phyloP scores from a whole-genome alignment of 73 alveolate species.

The Paramecium biaurelia region DNA sequence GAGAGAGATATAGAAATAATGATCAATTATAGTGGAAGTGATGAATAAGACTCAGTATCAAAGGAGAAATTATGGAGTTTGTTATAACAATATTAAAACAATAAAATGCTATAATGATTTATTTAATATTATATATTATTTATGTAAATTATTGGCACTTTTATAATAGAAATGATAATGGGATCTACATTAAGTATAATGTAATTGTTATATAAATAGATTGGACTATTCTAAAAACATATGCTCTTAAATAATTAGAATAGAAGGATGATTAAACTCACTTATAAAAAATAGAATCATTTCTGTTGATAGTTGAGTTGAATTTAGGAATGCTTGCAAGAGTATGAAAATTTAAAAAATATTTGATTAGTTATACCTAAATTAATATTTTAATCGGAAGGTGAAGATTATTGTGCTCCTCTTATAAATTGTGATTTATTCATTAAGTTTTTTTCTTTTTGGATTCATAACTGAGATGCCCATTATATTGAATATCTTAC shows the following conservation, averaged over 20 bases:
- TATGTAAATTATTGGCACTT: background rate
- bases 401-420: background rate
- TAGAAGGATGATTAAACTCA: background rate
- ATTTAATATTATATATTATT: background rate
- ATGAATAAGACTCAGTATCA: background rate
- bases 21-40: conserved; percentile 18
- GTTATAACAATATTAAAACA: background rate
- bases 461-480: background rate
- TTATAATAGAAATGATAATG: background rate
- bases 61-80: background rate
- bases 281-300: background rate
- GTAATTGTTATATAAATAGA: background rate
- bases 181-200: background rate
- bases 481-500: background rate
- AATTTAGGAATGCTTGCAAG: background rate
- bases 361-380: background rate
- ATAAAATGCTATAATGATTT: conserved; percentile 18
- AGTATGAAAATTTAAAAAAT: background rate
- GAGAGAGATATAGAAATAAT: conserved; percentile 50
- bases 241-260: background rate
- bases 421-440: background rate
- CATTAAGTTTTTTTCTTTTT: background rate
- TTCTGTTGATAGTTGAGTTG: background rate
- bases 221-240: background rate
- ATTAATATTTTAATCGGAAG: background rate